phyloP scores from a whole-genome alignment of 2,329 filamentous ascomycete species.

The Nemania serpens region DNA sequence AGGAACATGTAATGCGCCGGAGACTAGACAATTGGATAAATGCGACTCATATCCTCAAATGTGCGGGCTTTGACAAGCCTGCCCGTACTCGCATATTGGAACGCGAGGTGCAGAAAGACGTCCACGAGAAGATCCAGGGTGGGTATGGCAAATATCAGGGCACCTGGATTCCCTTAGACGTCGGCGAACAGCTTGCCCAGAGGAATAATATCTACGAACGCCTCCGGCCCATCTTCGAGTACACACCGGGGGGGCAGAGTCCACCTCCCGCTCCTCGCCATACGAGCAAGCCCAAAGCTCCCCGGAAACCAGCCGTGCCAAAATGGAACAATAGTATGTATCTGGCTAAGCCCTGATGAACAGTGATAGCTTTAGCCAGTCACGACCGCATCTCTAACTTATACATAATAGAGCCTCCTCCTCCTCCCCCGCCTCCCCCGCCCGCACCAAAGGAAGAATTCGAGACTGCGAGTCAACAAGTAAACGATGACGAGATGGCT shows the following conservation, averaged over 20 bases:
- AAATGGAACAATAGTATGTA: slow-evolving; percentile 57
- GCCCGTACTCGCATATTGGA: slow-evolving; percentile 93
- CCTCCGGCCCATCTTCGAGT: slow-evolving; percentile 87
- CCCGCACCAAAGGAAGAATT: slow-evolving; percentile 64
- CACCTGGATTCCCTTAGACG: slow-evolving; percentile 91
- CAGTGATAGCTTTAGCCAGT: no score
- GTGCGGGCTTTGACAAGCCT: slow-evolving; percentile 96
- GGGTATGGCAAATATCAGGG: slow-evolving; percentile 99
- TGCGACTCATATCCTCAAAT: slow-evolving; percentile 98
- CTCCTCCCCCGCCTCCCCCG: slow-evolving; percentile 48
- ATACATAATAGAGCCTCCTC: slow-evolving; percentile 43
- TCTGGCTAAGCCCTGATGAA: slow-evolving; percentile 3
- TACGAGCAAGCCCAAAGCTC: slow-evolving; percentile 80
- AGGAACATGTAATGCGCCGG: slow-evolving; percentile 93
- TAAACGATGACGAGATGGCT: slow-evolving; percentile 79
- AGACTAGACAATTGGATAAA: slow-evolving; percentile 97
- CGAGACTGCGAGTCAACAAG: slow-evolving; percentile 64
- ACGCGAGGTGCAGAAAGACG: slow-evolving; percentile 93
- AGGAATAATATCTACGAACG: slow-evolving; percentile 87
- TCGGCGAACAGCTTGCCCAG: slow-evolving; percentile 79
- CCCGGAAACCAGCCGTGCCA: slow-evolving; percentile 68
- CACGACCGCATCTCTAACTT: slow-evolving; percentile 26
- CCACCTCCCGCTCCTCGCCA: slow-evolving; percentile 95
- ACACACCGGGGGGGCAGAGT: slow-evolving; percentile 78
- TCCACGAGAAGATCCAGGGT: slow-evolving; percentile 97